Conservation (phyloP, 164 flowering plant species). For the Houttuynia cordata region DNA sequence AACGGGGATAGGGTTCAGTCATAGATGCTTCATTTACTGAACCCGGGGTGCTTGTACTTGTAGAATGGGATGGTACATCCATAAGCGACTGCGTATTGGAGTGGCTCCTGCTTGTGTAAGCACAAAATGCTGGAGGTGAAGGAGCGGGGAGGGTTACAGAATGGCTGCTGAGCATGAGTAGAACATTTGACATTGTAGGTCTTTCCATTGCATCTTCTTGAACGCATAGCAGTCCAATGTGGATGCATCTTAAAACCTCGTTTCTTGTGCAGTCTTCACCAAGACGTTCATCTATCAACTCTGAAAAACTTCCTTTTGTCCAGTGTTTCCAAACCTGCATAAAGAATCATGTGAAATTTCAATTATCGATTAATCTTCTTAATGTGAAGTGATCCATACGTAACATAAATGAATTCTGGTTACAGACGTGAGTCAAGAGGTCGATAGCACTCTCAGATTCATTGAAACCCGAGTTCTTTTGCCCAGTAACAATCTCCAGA, state of each 20-base stretch:
- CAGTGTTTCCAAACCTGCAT: conserved; percentile 8
- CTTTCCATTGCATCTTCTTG: conserved; percentile 24
- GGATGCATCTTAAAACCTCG: conserved; percentile 32
- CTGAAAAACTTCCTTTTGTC: conserved; percentile 1
- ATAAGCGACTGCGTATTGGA: not conserved
- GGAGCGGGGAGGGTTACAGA: conserved; percentile 25
- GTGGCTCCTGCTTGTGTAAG: not conserved
- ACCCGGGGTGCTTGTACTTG: not conserved
- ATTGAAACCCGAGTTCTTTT: not conserved
- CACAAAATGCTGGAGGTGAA: conserved; percentile 27
- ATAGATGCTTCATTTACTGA: not conserved
- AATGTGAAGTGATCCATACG: too few relatives aligned
- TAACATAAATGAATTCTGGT: not conserved
- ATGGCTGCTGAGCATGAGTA: conserved; percentile 28
- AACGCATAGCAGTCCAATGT: conserved; percentile 34
- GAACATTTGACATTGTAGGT: conserved; percentile 37
- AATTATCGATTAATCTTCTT: not conserved
- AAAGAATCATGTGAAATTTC: not conserved
- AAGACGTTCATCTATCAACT: conserved; percentile 17
- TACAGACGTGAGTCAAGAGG: conserved; percentile 4
- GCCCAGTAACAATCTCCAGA: conserved; percentile 9
- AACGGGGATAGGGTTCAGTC: not conserved
- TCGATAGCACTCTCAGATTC: not conserved
- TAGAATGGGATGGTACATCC: not conserved
- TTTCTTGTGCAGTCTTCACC: not conserved